Base-by-base conservation (phyloP, 202 grass and related monocot species). In the Schoenoplectus tabernaemontani region DNA sequence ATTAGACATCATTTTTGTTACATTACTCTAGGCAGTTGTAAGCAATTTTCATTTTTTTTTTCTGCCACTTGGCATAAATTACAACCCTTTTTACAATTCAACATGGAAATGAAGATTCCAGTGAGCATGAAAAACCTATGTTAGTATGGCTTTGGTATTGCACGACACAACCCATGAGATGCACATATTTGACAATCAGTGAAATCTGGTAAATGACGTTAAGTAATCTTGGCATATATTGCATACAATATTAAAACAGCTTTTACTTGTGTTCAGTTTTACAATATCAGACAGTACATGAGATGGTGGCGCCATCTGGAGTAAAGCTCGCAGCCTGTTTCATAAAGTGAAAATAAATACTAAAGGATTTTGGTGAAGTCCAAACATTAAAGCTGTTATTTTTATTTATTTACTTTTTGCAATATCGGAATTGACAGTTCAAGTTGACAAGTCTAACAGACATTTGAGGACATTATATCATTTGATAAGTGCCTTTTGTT, bases 1-100 rank as follows among this genome's bases (percentile, higher is more conserved):
- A n/a, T 57, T 33, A 66, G 73, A 46, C 24, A 20, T 77, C 60
- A 38, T 65, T 53, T 61, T 36, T 77, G 24, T 64, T 60, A 79
- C 43, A 51, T 32, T 32, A 32, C 51, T 48, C 24, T 50, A 51
- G 68, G 43, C 24, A 51, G 24, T 17, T 73, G 54, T 64, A 33
- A 34, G 34, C 10, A 32, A 51, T 47, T 59, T 2, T 3, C 30
- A 16, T 60, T 71, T 58, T 59, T 23, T 60, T 59, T 78, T 43
- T 70, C 37, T 71, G 33, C 20, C 17, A 23, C 3, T 0, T n/a
- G 22, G 20, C 42, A 37, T 63, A 77, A 59, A 58, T 78, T 78
- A 24, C 75, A 59, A 48, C 44, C 42, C 24, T 32, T 73, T 73
- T 43, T 51, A 73, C 23, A 73, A n/a, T 32, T 13, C 68, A 72